Conservation (phyloP, 108 stramenopile genomes). For the Fragilaria crotonensis region DNA sequence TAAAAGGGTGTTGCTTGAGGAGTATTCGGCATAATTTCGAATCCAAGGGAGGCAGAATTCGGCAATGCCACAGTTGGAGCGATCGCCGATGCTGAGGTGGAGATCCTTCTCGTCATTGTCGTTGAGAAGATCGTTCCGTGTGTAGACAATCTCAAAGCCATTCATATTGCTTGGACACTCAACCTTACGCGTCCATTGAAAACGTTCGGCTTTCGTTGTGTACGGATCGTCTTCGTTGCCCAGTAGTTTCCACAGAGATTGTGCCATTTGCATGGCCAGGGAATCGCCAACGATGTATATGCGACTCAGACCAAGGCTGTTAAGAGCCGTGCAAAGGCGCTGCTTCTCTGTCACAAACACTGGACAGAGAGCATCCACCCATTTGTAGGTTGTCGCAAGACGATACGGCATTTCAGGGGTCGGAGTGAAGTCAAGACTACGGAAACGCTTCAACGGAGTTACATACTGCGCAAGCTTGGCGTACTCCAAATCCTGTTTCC, state of each 20-base stretch:
- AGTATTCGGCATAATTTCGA: neutral
- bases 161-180: slow-evolving; percentile 4
- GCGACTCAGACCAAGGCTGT: slow-evolving; percentile 1
- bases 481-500: slow-evolving; percentile 6
- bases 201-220: neutral
- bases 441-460: slow-evolving; percentile 7
- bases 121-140: slow-evolving; percentile 8
- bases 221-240: slow-evolving; percentile 7
- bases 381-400: slow-evolving; percentile 1
- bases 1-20: neutral
- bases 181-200: slow-evolving; percentile 5
- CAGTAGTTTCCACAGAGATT: slow-evolving; percentile 8
- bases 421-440: neutral
- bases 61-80: slow-evolving; percentile 5
- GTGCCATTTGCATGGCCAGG: slow-evolving; percentile 5
- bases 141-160: slow-evolving; percentile 5
- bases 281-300: slow-evolving; percentile 11
- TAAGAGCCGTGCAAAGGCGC: neutral
- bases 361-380: slow-evolving; percentile 7
- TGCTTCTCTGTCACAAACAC: neutral
- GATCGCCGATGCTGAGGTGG: neutral
- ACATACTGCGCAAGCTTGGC: slow-evolving; percentile 3
- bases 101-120: neutral
- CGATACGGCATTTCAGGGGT: slow-evolving; percentile 1
- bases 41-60: slow-evolving; percentile 9